These are phyloP conservation scores for Cryptococcus wingfieldii DNA, from an alignment of 1,284 basidiomycete genomes.

Conservation along the genomic window DNA sequence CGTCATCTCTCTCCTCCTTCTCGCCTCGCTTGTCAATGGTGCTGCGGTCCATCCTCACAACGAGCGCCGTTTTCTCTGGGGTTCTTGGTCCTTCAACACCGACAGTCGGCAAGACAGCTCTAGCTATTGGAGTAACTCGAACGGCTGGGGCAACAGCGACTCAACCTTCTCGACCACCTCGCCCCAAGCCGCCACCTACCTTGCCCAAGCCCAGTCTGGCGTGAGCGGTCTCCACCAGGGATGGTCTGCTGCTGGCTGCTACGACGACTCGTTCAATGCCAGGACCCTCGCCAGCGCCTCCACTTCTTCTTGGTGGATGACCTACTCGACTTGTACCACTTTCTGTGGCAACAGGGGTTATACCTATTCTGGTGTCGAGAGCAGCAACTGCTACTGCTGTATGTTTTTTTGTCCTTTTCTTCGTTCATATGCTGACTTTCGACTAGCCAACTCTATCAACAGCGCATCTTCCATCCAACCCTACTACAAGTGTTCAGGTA, in stretches of 20 bases:
- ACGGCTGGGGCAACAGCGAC: background rate
- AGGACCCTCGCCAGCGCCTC: conserved; percentile 11
- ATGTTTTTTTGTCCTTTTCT: background rate
- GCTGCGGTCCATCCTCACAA: background rate
- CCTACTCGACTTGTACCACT: conserved; percentile 8
- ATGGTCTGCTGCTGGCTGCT: conserved; percentile 18
- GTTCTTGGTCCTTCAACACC: background rate
- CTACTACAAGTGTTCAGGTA: conserved; percentile 10
- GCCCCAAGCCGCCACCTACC: background rate
- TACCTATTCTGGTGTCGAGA: conserved; percentile 9
- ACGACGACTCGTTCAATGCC: conserved; percentile 11
- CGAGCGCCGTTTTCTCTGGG: too few relatives aligned
- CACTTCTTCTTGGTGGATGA: conserved; percentile 12
- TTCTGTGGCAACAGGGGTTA: conserved; percentile 9
- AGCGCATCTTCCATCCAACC: conserved; percentile 13
- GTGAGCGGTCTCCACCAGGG: conserved; percentile 3
- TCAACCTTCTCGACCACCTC: background rate
- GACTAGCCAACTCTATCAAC: conserved; percentile 7
- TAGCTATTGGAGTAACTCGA: too few relatives aligned
- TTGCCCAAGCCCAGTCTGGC: conserved; percentile 2
- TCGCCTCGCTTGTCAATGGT: background rate
- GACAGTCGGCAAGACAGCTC: too few relatives aligned
- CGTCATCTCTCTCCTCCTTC: background rate
- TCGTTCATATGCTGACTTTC: background rate
- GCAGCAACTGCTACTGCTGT: background rate